Evolutionary conservation across 768 basidiomycete species (phyloP).

Genomic region (Lactifluus volemus): DNA sequence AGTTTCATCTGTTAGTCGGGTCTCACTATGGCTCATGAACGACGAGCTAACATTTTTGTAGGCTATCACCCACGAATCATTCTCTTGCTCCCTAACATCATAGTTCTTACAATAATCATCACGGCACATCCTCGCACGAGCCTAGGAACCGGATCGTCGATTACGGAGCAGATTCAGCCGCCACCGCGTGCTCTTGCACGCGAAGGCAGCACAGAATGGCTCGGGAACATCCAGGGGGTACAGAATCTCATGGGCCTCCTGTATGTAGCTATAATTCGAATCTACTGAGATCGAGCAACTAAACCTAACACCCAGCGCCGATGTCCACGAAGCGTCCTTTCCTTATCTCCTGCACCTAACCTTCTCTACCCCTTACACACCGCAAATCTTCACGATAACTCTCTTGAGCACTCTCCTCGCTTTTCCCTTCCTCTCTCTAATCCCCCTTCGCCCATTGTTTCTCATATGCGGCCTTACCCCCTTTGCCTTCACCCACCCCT

Average conservation of each 20-base stretch:
- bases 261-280: slow-evolving; percentile 36
- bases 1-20: slow-evolving; percentile 63
- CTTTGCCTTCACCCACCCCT: slow-evolving; percentile 46
- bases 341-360: slow-evolving; percentile 45
- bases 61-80: slow-evolving; percentile 71
- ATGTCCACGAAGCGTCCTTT: slow-evolving; percentile 44
- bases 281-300: background rate
- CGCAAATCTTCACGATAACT: slow-evolving; percentile 43
- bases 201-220: slow-evolving; percentile 72
- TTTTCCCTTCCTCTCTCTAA: slow-evolving; percentile 28
- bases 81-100: slow-evolving; percentile 58
- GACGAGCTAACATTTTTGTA: slow-evolving; percentile 24
- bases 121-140: slow-evolving; percentile 44
- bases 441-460: slow-evolving; percentile 38
- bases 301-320: slow-evolving; percentile 39
- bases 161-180: slow-evolving; percentile 22
- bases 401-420: slow-evolving; percentile 37
- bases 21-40: background rate
- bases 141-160: background rate
- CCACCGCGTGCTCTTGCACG: slow-evolving; percentile 32
- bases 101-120: slow-evolving; percentile 57
- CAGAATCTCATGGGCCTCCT: slow-evolving; percentile 85
- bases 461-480: slow-evolving; percentile 45
- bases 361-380: slow-evolving; percentile 44
- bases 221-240: slow-evolving; percentile 80